These are phyloP conservation scores for Psilocybe azurescens DNA, from an alignment of 768 basidiomycete genomes.

Conservation along the genomic window DNA sequence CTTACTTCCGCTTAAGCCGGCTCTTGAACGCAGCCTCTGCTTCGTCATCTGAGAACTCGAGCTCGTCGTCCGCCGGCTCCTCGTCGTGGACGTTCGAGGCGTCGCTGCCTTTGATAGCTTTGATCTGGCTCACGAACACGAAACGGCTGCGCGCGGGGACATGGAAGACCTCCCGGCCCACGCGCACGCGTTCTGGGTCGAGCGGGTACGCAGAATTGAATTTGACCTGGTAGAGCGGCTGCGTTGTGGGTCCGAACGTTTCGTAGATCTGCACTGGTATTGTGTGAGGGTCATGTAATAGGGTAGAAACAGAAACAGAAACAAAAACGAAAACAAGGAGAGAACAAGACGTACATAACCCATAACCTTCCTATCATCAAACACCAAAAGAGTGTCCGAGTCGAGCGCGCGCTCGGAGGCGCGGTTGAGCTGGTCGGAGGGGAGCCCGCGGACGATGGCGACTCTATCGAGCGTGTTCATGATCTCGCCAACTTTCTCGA, in stretches of 20 bases:
- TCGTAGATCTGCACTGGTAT: constrained; percentile 74
- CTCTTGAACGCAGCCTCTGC: constrained; percentile 78
- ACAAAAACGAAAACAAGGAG: neutral
- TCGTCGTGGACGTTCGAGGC: constrained; percentile 96
- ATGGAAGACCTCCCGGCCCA: constrained; percentile 79
- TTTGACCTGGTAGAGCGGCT: constrained; percentile 89
- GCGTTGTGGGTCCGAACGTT: constrained; percentile 92
- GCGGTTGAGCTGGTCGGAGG: constrained; percentile 40
- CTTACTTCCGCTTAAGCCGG: constrained; percentile 63
- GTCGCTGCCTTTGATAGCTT: constrained; percentile 82
- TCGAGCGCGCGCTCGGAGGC: constrained; percentile 76
- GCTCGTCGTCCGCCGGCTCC: constrained; percentile 87
- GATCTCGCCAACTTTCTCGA: constrained; percentile 82
- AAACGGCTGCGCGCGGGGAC: constrained; percentile 81
- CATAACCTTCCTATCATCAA: constrained; percentile 87
- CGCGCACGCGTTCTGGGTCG: constrained; percentile 55
- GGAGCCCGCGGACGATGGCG: constrained; percentile 73
- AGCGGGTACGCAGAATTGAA: constrained; percentile 73
- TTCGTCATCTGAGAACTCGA: constrained; percentile 97
- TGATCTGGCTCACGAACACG: constrained; percentile 79
- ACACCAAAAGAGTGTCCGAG: constrained; percentile 89
- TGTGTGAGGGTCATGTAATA: constrained; percentile 22
- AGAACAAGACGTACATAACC: constrained; percentile 71
- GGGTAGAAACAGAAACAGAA: constrained; percentile 7
- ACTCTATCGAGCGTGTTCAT: constrained; percentile 60